A percentile compares a stretch with the other conserved stretches of the same genome.
Evolutionary conservation across 2,329 filamentous ascomycete genomes (phyloP).

Genomic region (Talaromyces verruculosus): DNA sequence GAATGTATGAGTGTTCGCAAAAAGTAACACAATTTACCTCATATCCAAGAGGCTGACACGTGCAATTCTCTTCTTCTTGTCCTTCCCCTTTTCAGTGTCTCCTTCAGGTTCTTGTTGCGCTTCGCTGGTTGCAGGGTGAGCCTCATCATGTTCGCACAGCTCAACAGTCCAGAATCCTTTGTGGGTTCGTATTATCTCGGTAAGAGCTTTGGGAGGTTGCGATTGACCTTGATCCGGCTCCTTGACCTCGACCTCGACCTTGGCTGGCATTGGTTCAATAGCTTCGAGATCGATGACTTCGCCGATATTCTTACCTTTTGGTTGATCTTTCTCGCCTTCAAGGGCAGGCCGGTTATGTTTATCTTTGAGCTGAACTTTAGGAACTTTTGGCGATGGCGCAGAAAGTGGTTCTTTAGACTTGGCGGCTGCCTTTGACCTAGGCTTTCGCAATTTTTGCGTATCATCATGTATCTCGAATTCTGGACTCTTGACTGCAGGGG

Average conservation of each 20-base stretch:
- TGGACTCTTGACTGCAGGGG: slow-evolving; percentile 1
- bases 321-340: not conserved
- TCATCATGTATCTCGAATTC: not conserved
- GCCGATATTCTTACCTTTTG: not conserved
- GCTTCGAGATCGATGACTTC: slow-evolving; percentile 3
- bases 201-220: slow-evolving; percentile 12
- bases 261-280: not conserved
- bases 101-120: slow-evolving; percentile 17
- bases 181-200: slow-evolving; percentile 26
- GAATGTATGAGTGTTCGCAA: not conserved
- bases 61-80: slow-evolving; percentile 32
- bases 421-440: not conserved
- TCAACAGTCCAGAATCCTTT: slow-evolving; percentile 32
- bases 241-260: not conserved
- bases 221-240: not conserved
- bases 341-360: not conserved
- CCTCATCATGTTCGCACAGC: not conserved
- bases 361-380: not conserved
- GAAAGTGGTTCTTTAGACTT: not conserved
- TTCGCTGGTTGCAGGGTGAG: slow-evolving; percentile 22
- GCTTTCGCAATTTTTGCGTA: not conserved
- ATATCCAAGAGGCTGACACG: slow-evolving; percentile 40
- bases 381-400: not conserved
- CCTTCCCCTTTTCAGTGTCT: slow-evolving; percentile 15
- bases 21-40: slow-evolving; percentile 20